phyloP scores from a whole-genome alignment of 805 yeast genomes.

The Myxozyma kluyveri region DNA sequence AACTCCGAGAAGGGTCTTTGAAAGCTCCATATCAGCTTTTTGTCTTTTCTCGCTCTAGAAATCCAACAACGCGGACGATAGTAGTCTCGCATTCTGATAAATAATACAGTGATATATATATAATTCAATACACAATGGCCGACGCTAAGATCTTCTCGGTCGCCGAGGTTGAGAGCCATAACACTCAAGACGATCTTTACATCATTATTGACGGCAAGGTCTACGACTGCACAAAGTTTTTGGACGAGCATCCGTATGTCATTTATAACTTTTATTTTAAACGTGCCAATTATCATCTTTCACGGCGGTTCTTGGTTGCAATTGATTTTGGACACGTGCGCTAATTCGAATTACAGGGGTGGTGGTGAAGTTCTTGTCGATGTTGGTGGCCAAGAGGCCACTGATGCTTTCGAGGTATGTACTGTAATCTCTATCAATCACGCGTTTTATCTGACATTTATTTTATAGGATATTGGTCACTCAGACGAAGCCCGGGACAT shows the following conservation, averaged over 20 bases:
- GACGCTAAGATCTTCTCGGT: constrained; percentile 27
- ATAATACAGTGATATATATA: too few relatives aligned
- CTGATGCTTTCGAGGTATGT: constrained; percentile 56
- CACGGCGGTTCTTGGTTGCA: not conserved
- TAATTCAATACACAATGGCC: constrained; percentile 5
- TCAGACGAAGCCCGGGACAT: constrained; percentile 91
- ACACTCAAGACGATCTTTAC: constrained; percentile 59
- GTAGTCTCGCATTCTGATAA: too few relatives aligned
- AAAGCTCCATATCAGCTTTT: too few relatives aligned
- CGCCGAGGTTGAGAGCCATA: constrained; percentile 46
- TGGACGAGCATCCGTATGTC: constrained; percentile 56
- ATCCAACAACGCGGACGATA: too few relatives aligned
- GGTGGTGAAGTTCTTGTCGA: constrained; percentile 80
- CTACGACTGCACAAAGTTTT: constrained; percentile 57
- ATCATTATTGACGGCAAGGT: constrained; percentile 68
- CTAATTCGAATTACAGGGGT: constrained; percentile 47
- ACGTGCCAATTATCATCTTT: not conserved
- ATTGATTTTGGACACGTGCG: too few relatives aligned
- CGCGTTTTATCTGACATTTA: not conserved
- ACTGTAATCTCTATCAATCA: constrained; percentile 19
- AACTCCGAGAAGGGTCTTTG: too few relatives aligned
- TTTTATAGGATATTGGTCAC: constrained; percentile 84
- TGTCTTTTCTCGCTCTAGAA: too few relatives aligned
- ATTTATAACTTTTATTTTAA: not conserved
- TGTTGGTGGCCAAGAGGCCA: constrained; percentile 78